A percentile compares a stretch with the other conserved stretches of the same genome.
Evolutionary conservation across 2,329 filamentous ascomycete genomes (phyloP).

Genomic region (Ascocoryne sarcoides): DNA sequence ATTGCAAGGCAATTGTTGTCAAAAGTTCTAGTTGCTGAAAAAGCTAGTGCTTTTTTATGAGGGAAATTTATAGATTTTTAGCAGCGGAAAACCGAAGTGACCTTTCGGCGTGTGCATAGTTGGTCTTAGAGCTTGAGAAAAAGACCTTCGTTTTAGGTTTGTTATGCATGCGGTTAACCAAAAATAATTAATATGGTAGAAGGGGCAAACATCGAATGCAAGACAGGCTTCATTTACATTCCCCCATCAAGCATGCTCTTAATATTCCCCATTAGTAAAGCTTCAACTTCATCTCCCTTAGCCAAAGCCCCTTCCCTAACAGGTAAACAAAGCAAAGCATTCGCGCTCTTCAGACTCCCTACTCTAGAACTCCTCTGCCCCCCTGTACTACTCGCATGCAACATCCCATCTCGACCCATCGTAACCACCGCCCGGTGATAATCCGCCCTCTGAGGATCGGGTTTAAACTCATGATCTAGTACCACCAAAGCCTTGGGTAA

Average conservation of each 20-base stretch:
- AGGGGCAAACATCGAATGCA: too few relatives aligned
- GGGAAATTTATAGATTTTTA: too few relatives aligned
- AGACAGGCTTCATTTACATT: too few relatives aligned
- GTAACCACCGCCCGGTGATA: conserved; percentile 80
- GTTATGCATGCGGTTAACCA: too few relatives aligned
- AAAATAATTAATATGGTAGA: too few relatives aligned
- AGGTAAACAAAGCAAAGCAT: conserved; percentile 73
- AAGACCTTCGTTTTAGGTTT: too few relatives aligned
- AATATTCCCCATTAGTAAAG: conserved; percentile 61
- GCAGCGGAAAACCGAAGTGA: too few relatives aligned
- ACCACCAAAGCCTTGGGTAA: conserved; percentile 64
- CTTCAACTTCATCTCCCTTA: conserved; percentile 65
- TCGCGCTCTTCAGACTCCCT: conserved; percentile 80
- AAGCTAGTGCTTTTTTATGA: too few relatives aligned
- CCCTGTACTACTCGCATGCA: conserved; percentile 76
- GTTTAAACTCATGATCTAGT: conserved; percentile 61
- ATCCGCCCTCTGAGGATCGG: conserved; percentile 71
- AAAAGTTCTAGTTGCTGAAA: too few relatives aligned
- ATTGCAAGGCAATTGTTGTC: too few relatives aligned
- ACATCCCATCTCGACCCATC: conserved; percentile 53
- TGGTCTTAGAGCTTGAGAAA: too few relatives aligned
- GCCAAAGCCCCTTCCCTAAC: conserved; percentile 38
- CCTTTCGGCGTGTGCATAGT: too few relatives aligned
- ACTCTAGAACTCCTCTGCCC: conserved; percentile 84
- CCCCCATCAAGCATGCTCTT: conserved; percentile 16